phyloP scores from a whole-genome alignment of 176 grass and related monocot species.

The Musa itinerans region DNA sequence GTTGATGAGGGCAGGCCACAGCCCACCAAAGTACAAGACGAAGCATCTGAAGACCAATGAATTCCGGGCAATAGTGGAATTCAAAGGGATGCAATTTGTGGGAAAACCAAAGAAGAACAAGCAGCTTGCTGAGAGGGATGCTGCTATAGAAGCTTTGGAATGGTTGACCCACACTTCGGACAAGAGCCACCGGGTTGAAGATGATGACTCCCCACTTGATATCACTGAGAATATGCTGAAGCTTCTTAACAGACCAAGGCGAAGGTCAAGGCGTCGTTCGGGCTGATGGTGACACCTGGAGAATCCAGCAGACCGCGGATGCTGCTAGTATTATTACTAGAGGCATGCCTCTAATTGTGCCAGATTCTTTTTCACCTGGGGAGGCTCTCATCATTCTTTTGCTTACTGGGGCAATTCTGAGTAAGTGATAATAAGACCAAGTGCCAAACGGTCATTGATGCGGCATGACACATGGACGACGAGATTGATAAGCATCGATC shows the following conservation, averaged over 20 bases:
- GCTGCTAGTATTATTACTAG: too few relatives aligned
- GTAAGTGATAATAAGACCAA: too few relatives aligned
- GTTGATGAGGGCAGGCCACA: constrained; percentile 82
- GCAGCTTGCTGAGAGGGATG: constrained; percentile 82
- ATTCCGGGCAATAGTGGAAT: constrained; percentile 87
- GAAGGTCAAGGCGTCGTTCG: constrained; percentile 13
- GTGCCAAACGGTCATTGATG: too few relatives aligned
- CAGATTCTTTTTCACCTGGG: too few relatives aligned
- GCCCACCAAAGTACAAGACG: constrained; percentile 84
- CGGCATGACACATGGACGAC: too few relatives aligned
- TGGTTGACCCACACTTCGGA: constrained; percentile 86
- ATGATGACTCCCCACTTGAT: constrained; percentile 55
- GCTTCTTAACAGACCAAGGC: constrained; percentile 62
- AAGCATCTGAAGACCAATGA: constrained; percentile 96
- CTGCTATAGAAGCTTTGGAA: constrained; percentile 71
- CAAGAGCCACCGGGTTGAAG: constrained; percentile 38
- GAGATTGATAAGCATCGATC: too few relatives aligned
- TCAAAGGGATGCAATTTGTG: constrained; percentile 93
- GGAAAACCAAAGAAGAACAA: constrained; percentile 95
- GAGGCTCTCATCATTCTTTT: too few relatives aligned
- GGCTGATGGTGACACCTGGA: neutral
- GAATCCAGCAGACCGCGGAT: too few relatives aligned
- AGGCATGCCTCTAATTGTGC: too few relatives aligned
- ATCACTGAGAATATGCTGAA: constrained; percentile 93
- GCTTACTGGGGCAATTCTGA: too few relatives aligned